Base-by-base conservation (phyloP, 2,329 filamentous ascomycete species). In the Colletotrichum trifolii region DNA sequence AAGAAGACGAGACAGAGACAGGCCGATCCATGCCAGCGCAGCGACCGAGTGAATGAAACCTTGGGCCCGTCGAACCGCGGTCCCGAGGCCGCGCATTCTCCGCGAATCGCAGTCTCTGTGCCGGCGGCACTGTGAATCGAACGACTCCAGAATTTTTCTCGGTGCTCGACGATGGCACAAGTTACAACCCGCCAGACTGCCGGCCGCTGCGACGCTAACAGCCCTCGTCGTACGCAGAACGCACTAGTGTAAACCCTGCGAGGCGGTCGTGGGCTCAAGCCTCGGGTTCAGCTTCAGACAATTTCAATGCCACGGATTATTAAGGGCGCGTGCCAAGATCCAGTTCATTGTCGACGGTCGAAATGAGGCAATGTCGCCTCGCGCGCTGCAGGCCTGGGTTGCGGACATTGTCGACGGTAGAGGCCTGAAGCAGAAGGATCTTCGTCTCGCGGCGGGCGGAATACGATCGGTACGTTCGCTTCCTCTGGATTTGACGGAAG, bases 301-400 rank as follows among this genome's bases (percentile, higher is more conserved):
- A 25, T 25, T 25, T 5, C 4, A 25, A 25, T 25, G 25, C 25
- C 25, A 25, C 25, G 4, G 3, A 47, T 57, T 43, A 65, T 57
- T 56, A 56, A 53, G 36, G 50, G 63, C 52, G 52, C 36, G 10
- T 38, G 63, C 63, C 63, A 65, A 65, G 63, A 57, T 42, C 57
- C 46, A 11, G 47, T 48, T 46, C 11, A 33, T 62, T 17, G 47
- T 38, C 39, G 42, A 56, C 38, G 53, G 15, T 25, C 33, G 63
- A 65, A 53, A 65, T 65, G 59, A 64, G 63, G 15, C 50, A 55
- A 64, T 64, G 50, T 60, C 61, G 61, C 60, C 55, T 52, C 11
- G 15, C 46, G 52, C 54, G 42, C 46, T 9, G 38, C 45, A 52
- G 40, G 42, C 49, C 39, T 60, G 34, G 17, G 9, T 47, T 33